These are phyloP conservation scores for Gaultheria prostrata DNA, from an alignment of 148 eudicot genomes.

Conservation along the genomic window DNA sequence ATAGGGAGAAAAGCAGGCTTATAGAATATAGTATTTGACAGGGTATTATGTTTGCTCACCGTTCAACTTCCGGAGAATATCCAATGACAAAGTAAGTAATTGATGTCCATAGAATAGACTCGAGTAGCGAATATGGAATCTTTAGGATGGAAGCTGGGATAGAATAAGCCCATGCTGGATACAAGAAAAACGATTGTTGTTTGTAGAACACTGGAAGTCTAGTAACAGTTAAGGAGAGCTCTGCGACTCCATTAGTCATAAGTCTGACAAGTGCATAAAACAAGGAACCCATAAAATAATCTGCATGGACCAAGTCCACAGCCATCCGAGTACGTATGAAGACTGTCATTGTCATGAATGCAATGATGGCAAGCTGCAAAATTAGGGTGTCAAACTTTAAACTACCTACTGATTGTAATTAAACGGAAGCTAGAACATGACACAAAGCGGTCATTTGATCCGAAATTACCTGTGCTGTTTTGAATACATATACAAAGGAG, in stretches of 20 bases:
- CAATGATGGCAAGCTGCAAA: constrained; percentile 48
- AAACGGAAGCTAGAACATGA: constrained; percentile 3
- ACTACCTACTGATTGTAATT: background rate
- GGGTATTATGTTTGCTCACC: constrained; percentile 30
- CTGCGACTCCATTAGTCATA: constrained; percentile 59
- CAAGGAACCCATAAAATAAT: constrained; percentile 52
- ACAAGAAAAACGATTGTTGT: constrained; percentile 57
- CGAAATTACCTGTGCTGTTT: constrained; percentile 54
- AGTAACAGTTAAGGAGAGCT: constrained; percentile 50
- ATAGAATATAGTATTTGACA: background rate
- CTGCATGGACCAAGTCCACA: constrained; percentile 37
- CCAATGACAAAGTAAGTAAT: constrained; percentile 70
- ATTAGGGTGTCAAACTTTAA: constrained; percentile 1
- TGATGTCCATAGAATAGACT: constrained; percentile 52
- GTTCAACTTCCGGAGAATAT: constrained; percentile 50
- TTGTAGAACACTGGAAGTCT: constrained; percentile 72
- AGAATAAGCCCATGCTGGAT: constrained; percentile 80
- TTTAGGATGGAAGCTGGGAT: constrained; percentile 58
- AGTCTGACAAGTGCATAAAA: constrained; percentile 53
- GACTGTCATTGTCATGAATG: constrained; percentile 58
- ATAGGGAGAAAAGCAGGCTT: constrained; percentile 2
- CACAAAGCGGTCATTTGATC: background rate
- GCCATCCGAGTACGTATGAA: constrained; percentile 61
- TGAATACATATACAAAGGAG: constrained; percentile 61
- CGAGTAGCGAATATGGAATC: constrained; percentile 56